Base-by-base conservation (phyloP, 768 basidiomycete species). In the Chalciporus piperatus region DNA sequence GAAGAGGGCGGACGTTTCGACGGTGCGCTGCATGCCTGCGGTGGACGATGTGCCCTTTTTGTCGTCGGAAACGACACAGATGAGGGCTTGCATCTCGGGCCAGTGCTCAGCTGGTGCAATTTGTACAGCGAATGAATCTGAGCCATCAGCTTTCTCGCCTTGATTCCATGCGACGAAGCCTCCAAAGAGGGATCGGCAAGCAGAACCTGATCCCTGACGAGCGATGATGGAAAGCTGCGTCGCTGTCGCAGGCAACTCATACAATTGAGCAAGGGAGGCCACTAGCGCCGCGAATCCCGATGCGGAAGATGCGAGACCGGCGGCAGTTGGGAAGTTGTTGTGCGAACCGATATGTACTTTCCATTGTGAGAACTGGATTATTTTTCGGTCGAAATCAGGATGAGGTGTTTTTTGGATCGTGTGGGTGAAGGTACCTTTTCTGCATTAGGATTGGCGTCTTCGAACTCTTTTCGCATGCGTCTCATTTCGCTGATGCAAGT, bases 301-400 rank as follows among this genome's bases (percentile, higher is more conserved):
- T 1, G 97, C 97, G 30, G 95, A 98, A 1, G 95, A 98, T 1
- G 97, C 97, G 41, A 99, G 84, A 4, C 97, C 97, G 0, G 97
- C 97, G 13, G 97, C 97, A 13, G 97, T 99, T 27, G 97, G 97
- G 78, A 99, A 98, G 76, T 98, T 98, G 80, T 99, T 99, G 74
- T 83, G 86, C 7, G 96, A 98, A 50, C 84, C 83, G 61, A 99
- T 93, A 74, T 93, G 94, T 4, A 98, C 82, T 16, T 79, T 73
- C 69, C 74, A 89, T 14, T 59, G 59, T 0, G 57, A 54, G 38
- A 65, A 63, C 57, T 55, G 22, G 8, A 38, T 51, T 14, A 30
- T 30, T 30, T 30, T 30, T 16, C n/a, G n/a, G 35, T 47, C 40
- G 11, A n/a, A 8, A 43, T 59, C 42, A 50, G 52, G 16, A 38